Evolutionary conservation across 345 rosid species (phyloP).

Genomic region (Carallia pectinifolia): DNA sequence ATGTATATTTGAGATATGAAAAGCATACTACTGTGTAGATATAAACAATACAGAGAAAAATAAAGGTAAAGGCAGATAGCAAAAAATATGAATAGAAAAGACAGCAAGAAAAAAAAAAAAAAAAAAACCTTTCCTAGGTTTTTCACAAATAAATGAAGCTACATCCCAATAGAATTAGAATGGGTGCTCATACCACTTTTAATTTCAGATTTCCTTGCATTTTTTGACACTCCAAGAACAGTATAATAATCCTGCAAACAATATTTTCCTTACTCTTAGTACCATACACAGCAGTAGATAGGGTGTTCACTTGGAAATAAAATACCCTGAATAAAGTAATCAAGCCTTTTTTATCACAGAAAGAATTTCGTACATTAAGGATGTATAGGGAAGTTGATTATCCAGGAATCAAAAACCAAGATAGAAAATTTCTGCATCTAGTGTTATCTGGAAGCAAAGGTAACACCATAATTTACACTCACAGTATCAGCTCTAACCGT

Average conservation of each 20-base stretch:
- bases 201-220: slow-evolving; percentile 86
- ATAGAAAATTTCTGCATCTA: background rate
- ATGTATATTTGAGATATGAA: too few relatives aligned
- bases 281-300: background rate
- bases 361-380: background rate
- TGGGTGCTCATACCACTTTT: slow-evolving; percentile 67
- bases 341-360: background rate
- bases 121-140: too few relatives aligned
- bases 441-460: slow-evolving; percentile 7
- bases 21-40: too few relatives aligned
- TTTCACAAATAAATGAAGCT: too few relatives aligned
- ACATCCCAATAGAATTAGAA: background rate
- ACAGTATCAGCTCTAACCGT: slow-evolving; percentile 88
- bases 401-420: background rate
- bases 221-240: slow-evolving; percentile 86
- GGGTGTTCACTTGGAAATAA: background rate
- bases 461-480: slow-evolving; percentile 39
- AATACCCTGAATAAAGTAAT: background rate
- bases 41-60: too few relatives aligned
- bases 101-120: too few relatives aligned
- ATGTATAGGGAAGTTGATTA: background rate
- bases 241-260: slow-evolving; percentile 83
- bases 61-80: too few relatives aligned
- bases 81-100: too few relatives aligned
- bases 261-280: background rate